A percentile compares a stretch with the other conserved stretches of the same genome.
Evolutionary conservation across 345 rosid genomes (phyloP).

Genomic region (Rhizophora apiculata): DNA sequence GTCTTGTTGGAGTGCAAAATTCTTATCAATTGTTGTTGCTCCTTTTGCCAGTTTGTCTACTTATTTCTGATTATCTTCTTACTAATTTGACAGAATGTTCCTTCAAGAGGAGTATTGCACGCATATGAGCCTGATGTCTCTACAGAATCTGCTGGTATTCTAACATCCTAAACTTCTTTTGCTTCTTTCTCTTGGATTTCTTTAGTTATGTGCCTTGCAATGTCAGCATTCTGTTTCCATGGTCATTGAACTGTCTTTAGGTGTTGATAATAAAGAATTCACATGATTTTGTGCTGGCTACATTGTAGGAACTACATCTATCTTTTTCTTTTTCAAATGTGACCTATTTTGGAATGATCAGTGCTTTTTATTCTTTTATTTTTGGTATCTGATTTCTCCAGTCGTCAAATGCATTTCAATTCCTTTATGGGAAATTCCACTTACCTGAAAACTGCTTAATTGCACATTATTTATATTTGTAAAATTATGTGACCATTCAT

Average conservation of each 20-base stretch:
- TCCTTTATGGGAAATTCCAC: not conserved
- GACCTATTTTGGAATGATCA: not conserved
- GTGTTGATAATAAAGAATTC: not conserved
- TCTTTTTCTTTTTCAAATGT: not conserved
- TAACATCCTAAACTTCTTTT: constrained; percentile 1
- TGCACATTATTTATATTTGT: not conserved
- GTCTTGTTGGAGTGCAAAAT: not conserved
- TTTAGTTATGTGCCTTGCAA: not conserved
- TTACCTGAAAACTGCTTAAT: not conserved
- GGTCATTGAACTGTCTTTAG: not conserved
- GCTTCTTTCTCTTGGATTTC: not conserved
- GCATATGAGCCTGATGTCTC: constrained; percentile 54
- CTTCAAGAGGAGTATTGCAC: constrained; percentile 40
- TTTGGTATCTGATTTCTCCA: not conserved
- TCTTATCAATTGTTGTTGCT: not conserved
- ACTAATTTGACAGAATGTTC: constrained; percentile 35
- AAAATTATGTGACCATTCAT: not conserved
- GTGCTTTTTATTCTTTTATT: not conserved
- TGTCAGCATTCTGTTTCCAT: not conserved
- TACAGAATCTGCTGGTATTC: constrained; percentile 53
- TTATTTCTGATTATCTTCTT: constrained; percentile 9
- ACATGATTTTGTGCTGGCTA: not conserved
- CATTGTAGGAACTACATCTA: too few species aligned
- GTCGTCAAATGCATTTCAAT: not conserved
- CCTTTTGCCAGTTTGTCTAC: constrained; percentile 5